Evolutionary conservation across 139 green algal species (phyloP), one percentile per base, ranked within the genome.

Genomic region (Picochlorum sp.): DNA sequence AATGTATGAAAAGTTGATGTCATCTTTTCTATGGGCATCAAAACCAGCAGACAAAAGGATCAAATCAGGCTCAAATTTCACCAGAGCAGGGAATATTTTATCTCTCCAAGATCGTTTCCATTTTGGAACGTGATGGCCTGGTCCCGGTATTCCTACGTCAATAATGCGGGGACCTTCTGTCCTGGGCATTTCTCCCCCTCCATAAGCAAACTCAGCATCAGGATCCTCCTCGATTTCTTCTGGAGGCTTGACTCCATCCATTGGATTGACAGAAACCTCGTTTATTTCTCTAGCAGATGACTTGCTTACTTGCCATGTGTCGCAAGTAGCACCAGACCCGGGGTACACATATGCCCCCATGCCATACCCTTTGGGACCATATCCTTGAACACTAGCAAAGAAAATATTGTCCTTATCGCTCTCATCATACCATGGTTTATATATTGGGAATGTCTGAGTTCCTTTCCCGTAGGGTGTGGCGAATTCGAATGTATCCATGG

Each of bases 41-140:
- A 96, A 96, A 37, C 90, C 89, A 2, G 90, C 88, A 2, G 82
- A 93, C 16, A 97, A 68, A 6, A 97, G 58, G 71, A 97, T 94
- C 11, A 96, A 34, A 83, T 96, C 90, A 1, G 89, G 87, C 18
- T 78, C 54, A 76, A 92, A 92, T 44, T 69, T 69, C 30, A 58
- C 73, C 3, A 85, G 49, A 4, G 73, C 76, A 3, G 79, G 79
- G 15, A 85, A 34, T 37, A 89, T 80, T 72, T 96, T 96, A 83
- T 96, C 89, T 3, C 89, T 77, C 89, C 89, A 96, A 2, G 86
- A 75, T 4, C 85, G 74, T 28, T 82, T 76, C 89, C 89, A 96
- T 44, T 88, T 65, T 13, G 66, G 38, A 15, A 69, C 56, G 21
- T 75, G 24, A 26, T 56, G 24, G 28, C 86, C 86, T 1, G 75